Base-by-base conservation (phyloP, 108 stramenopile species). In the Fragilariopsis cylindrus region DNA sequence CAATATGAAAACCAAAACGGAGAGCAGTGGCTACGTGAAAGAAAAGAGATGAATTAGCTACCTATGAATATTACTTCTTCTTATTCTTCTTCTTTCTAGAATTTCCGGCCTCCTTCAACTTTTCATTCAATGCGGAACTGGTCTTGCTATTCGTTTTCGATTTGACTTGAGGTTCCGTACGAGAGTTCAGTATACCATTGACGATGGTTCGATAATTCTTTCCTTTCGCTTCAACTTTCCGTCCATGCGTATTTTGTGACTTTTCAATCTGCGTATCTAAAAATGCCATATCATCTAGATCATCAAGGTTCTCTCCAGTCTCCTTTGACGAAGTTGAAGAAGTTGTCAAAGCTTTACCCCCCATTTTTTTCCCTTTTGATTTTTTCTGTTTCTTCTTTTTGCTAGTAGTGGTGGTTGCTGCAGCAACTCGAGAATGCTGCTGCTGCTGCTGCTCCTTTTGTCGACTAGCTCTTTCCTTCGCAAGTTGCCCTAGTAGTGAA, bases 281-380 rank as follows among this genome's bases (percentile, higher is more conserved):
- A 72, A 95, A 95, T 7, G 90, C 94, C 88, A 95, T 91, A 73
- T 95, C 94, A 63, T 92, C 91, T 19, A 91, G 77, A 65, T 83
- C 85, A 54, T 91, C 88, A 15, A 72, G 7, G 15, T 71, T 62
- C 15, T 71, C 79, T 45, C 53, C 74, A 46, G 75, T 52, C 40
- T 53, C 6, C 49, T 72, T 75, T 53, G 58, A 65, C 46, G 65
- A 60, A 52, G 50, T 13, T 52, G 30, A 30, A 30, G 30, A 30
- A 4, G 50, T 13, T 49, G 47, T 55, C 13, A 30, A 30, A 46
- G 65, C 66, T 67, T 62, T 57, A 57, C 71, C 69, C 40, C 74
- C 44, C 67, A 68, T 4, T 46, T 48, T 47, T 19, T 68, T 13
- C 50, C 77, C 74, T 60, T 88, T 88, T 62, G 81, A 83, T 55